Conservation (phyloP, 495 filamentous ascomycete species). For the Gamarada debralockiae region DNA sequence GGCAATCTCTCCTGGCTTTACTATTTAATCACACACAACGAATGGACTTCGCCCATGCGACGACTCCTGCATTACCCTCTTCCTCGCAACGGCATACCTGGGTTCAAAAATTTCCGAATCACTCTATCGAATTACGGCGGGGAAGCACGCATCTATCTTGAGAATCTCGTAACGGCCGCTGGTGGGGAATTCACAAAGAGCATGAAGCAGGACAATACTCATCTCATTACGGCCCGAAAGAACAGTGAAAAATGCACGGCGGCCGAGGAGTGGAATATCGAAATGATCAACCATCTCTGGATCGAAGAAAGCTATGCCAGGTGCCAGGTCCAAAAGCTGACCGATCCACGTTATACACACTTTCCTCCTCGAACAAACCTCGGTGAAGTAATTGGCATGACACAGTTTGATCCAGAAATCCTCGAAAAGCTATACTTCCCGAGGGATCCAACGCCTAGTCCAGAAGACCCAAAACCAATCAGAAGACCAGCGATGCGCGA, state of each 20-base stretch:
- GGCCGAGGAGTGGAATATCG: constrained; percentile 85
- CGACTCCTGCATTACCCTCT: constrained; percentile 88
- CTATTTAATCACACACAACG: constrained; percentile 80
- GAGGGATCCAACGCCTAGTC: constrained; percentile 21
- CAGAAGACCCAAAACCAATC: constrained; percentile 11
- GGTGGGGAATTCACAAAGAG: constrained; percentile 89
- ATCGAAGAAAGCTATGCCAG: constrained; percentile 94
- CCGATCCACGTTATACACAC: constrained; percentile 66
- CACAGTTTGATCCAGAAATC: constrained; percentile 50
- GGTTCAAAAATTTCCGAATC: constrained; percentile 71
- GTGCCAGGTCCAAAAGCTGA: constrained; percentile 65
- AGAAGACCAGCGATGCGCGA: constrained; percentile 22
- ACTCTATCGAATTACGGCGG: constrained; percentile 95
- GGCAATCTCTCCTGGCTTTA: constrained; percentile 94
- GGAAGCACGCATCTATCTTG: constrained; percentile 88
- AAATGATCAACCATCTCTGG: constrained; percentile 94
- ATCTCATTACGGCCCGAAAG: constrained; percentile 86
- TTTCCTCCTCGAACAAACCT: constrained; percentile 90
- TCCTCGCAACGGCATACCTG: constrained; percentile 67
- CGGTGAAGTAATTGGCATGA: constrained; percentile 88
- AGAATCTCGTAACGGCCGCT: constrained; percentile 79
- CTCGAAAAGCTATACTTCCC: constrained; percentile 55
- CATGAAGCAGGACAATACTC: constrained; percentile 90
- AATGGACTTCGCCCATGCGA: constrained; percentile 77
- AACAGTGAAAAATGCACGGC: constrained; percentile 88